phyloP scores from a whole-genome alignment of 805 yeast species.

The Ogataea nonfermentans region DNA sequence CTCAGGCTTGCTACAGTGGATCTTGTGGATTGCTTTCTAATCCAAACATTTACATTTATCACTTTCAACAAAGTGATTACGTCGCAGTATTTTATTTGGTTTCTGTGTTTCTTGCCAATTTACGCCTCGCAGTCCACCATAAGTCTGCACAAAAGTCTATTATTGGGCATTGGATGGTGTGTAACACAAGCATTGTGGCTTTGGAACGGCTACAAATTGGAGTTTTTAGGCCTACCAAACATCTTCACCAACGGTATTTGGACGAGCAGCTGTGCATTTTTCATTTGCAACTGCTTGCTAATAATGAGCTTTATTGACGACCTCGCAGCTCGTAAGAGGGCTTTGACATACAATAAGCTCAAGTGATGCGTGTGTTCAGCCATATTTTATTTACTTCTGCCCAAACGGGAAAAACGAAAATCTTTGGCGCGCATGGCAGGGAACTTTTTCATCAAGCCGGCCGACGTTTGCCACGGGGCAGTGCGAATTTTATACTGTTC shows the following conservation, averaged over 20 bases:
- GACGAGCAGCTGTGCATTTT: slow-evolving; percentile 26
- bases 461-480: slow-evolving; percentile 4
- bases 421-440: slow-evolving; percentile 2
- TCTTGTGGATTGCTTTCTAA: slow-evolving; percentile 55
- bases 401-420: slow-evolving; percentile 6
- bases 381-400: slow-evolving; percentile 1
- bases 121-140: slow-evolving; percentile 50
- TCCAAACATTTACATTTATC: slow-evolving; percentile 78
- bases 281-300: slow-evolving; percentile 27
- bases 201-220: slow-evolving; percentile 70
- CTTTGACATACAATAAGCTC: slow-evolving; percentile 4
- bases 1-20: slow-evolving; percentile 39
- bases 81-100: slow-evolving; percentile 96
- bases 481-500: slow-evolving; percentile 6
- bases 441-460: slow-evolving; percentile 1
- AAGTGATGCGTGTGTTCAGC: background rate
- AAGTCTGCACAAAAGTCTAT: slow-evolving; percentile 38
- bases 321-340: slow-evolving; percentile 4
- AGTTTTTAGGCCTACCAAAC: slow-evolving; percentile 63
- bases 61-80: slow-evolving; percentile 82
- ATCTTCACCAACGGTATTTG: slow-evolving; percentile 28
- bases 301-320: slow-evolving; percentile 23
- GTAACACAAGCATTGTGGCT: slow-evolving; percentile 76
- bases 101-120: slow-evolving; percentile 78
- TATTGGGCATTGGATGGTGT: slow-evolving; percentile 59